Conservation (phyloP, 2,329 filamentous ascomycete species). For the Talaromyces funiculosus region DNA sequence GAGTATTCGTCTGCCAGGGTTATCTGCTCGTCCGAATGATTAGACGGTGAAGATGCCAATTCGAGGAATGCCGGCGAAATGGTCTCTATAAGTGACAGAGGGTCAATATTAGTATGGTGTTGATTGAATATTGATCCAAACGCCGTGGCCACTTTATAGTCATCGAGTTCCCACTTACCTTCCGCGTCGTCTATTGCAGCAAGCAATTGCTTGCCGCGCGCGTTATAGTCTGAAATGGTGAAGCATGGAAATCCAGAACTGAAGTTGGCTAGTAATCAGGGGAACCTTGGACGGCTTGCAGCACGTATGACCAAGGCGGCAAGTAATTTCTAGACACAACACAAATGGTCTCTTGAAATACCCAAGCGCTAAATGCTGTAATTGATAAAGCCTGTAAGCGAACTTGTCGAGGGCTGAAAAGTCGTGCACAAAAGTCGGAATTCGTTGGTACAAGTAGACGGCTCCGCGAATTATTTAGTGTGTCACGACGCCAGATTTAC, state of each 20-base stretch:
- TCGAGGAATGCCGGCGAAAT: conserved; percentile 30
- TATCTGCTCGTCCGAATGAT: conserved; percentile 22
- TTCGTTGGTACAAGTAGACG: neutral
- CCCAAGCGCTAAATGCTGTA: neutral
- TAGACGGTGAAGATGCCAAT: conserved; percentile 32
- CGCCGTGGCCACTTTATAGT: neutral
- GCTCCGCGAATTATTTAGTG: neutral
- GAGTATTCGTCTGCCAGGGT: conserved; percentile 27
- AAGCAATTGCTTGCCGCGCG: conserved; percentile 45
- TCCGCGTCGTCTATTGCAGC: conserved; percentile 44
- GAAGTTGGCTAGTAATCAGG: conserved; percentile 17
- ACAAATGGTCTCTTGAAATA: conserved; percentile 9
- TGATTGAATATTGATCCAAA: neutral
- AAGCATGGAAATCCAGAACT: conserved; percentile 38
- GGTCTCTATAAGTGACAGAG: conserved; percentile 29
- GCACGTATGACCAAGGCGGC: conserved; percentile 20
- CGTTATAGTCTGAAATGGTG: conserved; percentile 41
- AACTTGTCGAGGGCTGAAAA: neutral
- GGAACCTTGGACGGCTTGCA: conserved; percentile 21
- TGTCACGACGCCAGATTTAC: conserved; percentile 20
- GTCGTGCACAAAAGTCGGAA: neutral
- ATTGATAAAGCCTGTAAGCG: neutral
- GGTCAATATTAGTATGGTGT: conserved; percentile 9
- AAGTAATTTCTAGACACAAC: conserved; percentile 10
- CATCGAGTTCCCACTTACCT: conserved; percentile 26